phyloP scores from a whole-genome alignment of 192 early-diverging fungal species.

The Dissophora globulifera region DNA sequence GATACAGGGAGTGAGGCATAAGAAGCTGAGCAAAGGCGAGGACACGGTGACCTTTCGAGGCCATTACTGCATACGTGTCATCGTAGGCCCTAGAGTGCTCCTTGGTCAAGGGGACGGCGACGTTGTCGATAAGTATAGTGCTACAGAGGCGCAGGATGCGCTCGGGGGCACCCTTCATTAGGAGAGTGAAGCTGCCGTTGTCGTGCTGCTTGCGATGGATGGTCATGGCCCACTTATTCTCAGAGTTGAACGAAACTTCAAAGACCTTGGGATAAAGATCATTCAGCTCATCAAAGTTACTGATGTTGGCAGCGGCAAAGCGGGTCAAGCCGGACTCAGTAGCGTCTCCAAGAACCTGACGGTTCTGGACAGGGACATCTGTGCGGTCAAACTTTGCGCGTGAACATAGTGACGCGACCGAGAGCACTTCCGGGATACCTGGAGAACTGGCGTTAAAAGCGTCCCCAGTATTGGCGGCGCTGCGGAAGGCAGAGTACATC shows the following conservation, averaged over 20 bases:
- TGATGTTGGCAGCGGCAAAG: slow-evolving; percentile 77
- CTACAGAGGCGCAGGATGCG: slow-evolving; percentile 84
- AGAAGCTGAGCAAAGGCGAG: slow-evolving; percentile 89
- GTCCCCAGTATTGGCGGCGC: slow-evolving; percentile 42
- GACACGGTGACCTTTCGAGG: slow-evolving; percentile 92
- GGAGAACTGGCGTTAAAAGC: slow-evolving; percentile 58
- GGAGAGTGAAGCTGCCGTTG: slow-evolving; percentile 78
- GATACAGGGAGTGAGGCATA: slow-evolving; percentile 73
- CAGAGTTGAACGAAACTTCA: slow-evolving; percentile 95
- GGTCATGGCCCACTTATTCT: slow-evolving; percentile 94
- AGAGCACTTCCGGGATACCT: slow-evolving; percentile 80
- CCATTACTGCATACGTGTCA: slow-evolving; percentile 87
- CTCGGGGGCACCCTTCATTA: slow-evolving; percentile 97
- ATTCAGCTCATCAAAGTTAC: slow-evolving; percentile 76
- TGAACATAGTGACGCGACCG: slow-evolving; percentile 83
- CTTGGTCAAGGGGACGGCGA: slow-evolving; percentile 68
- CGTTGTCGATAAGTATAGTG: slow-evolving; percentile 70
- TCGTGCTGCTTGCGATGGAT: slow-evolving; percentile 83
- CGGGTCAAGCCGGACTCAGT: slow-evolving; percentile 92
- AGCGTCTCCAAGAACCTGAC: slow-evolving; percentile 91
- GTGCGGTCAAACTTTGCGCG: slow-evolving; percentile 91
- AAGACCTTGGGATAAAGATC: slow-evolving; percentile 87
- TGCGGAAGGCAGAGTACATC: slow-evolving; percentile 67
- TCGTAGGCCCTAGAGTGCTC: slow-evolving; percentile 74
- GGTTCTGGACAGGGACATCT: slow-evolving; percentile 83